phyloP scores from a whole-genome alignment of 148 eudicot genomes.

The Gaultheria prostrata region DNA sequence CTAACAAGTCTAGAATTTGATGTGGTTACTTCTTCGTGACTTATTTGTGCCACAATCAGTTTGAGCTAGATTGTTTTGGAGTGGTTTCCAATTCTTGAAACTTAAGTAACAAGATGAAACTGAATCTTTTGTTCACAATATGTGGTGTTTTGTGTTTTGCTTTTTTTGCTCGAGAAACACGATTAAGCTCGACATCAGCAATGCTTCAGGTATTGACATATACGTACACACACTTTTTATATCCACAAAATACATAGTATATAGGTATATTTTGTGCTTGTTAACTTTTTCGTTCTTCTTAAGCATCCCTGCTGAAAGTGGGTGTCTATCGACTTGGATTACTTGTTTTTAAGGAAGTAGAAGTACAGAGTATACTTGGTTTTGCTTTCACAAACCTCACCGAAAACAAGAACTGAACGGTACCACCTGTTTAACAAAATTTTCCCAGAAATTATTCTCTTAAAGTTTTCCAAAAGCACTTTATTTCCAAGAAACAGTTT shows the following conservation, averaged over 20 bases:
- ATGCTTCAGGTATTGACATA: slow-evolving; percentile 6
- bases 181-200: background rate
- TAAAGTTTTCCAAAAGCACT: too few species aligned
- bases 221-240: background rate
- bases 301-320: too few species aligned
- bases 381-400: too few species aligned
- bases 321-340: too few species aligned
- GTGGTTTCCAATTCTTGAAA: background rate
- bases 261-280: background rate
- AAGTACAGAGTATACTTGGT: too few species aligned
- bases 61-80: background rate
- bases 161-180: background rate
- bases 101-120: background rate
- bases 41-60: background rate
- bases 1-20: background rate
- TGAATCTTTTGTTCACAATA: background rate
- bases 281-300: background rate
- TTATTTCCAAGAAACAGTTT: too few species aligned
- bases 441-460: too few species aligned
- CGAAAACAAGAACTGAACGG: too few species aligned
- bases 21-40: background rate
- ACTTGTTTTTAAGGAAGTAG: too few species aligned
- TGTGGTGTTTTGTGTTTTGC: background rate
- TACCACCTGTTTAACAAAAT: too few species aligned
- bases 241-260: background rate